Base-by-base conservation (phyloP, 2,329 filamentous ascomycete species). In the Sporothrix phasma region DNA sequence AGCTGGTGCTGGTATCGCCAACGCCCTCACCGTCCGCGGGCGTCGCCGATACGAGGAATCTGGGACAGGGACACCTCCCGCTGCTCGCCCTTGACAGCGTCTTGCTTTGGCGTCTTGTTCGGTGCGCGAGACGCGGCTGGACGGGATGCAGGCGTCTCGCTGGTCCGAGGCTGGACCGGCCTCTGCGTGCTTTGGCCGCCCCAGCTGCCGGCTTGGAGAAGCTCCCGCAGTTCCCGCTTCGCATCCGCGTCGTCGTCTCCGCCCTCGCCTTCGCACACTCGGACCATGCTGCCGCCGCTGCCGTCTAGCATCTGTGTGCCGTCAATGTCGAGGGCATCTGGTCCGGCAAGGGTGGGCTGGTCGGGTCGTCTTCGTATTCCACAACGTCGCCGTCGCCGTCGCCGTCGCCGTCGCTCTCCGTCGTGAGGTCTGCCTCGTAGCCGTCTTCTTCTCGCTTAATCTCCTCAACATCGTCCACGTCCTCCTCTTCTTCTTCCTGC, bases 241-340 rank as follows among this genome's bases (percentile, higher is more conserved):
- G 78, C 80, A 69, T 84, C 78, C 19, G 79, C 76, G 63, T 88
- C 84, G 63, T 87, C 85, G 43, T 82, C 79, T 2, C 70, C 70
- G 43, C 80, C 71, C 79, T 90, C 88, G 51, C 88, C 87, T 66
- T 87, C 87, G 71, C 90, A 94, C 1, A 94, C 84, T 69, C 84
- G 88, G 66, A 93, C 77, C 79, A 95, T 80, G 13, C 82, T 81
- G 22, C 81, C 79, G 0, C 88, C 90, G 62, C 88, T 82, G 8
- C 78, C 77, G 70, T 92, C 89, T 24, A 87, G 74, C 53, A 92
- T 81, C 61, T 78, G 81, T 1, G 62, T 37, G 6, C 88, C 88
- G 69, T 90, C 79, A 17, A 86, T 76, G 73, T 91, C 87, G 11
- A 86, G 69, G 0, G 84, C 84, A 63, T 85, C 84, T 39, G 81